Conservation (phyloP, 179 eudicot genomes). For the Sideroxylon spinosum region DNA sequence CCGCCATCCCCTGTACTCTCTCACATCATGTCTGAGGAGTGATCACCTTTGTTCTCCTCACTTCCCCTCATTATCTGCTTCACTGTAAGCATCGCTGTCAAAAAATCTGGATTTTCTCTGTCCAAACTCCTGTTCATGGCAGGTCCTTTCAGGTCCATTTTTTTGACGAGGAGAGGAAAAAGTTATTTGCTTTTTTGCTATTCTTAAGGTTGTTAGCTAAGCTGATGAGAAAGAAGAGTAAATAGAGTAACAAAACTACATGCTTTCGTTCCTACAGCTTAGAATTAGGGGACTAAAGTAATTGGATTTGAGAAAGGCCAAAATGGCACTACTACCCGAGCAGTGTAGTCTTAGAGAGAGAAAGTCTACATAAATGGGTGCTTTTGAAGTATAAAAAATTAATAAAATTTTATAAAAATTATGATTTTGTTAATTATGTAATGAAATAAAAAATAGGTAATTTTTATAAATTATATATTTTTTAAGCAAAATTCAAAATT, state of each 20-base stretch:
- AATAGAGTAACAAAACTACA: slow-evolving; percentile 23
- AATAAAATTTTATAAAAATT: too few relatives aligned
- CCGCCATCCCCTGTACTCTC: slow-evolving; percentile 28
- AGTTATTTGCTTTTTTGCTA: slow-evolving; percentile 14
- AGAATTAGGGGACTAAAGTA: slow-evolving; percentile 28
- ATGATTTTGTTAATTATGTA: too few relatives aligned
- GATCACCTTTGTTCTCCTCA: slow-evolving; percentile 11
- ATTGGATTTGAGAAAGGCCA: slow-evolving; percentile 8
- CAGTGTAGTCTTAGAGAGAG: slow-evolving; percentile 1
- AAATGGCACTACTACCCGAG: slow-evolving; percentile 1
- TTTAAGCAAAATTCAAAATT: too few relatives aligned
- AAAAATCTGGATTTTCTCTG: slow-evolving; percentile 34
- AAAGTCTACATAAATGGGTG: neutral
- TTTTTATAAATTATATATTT: too few relatives aligned
- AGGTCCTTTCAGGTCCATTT: slow-evolving; percentile 24
- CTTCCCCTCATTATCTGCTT: slow-evolving; percentile 29
- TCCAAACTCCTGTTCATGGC: slow-evolving; percentile 46
- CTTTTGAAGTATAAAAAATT: too few relatives aligned
- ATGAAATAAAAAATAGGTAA: too few relatives aligned
- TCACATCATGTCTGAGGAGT: slow-evolving; percentile 11
- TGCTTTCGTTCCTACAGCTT: slow-evolving; percentile 30
- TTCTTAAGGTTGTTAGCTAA: slow-evolving; percentile 12
- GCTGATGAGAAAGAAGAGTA: slow-evolving; percentile 40
- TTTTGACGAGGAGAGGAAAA: slow-evolving; percentile 12
- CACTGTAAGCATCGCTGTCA: slow-evolving; percentile 42